Evolutionary conservation across 768 basidiomycete species (phyloP).

Genomic region (Trametes cinnabarina): DNA sequence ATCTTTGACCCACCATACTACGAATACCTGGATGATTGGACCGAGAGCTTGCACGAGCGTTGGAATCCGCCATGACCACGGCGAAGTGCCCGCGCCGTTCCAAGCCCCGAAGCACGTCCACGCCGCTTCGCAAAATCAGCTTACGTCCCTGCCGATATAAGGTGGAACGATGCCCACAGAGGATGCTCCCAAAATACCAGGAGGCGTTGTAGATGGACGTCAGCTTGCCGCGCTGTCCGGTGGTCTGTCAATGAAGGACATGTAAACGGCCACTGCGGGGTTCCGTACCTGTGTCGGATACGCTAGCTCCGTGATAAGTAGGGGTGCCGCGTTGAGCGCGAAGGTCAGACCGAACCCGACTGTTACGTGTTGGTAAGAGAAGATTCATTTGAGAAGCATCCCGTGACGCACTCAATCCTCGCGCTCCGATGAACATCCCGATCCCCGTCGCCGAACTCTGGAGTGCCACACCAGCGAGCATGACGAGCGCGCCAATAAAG

Average conservation of each 20-base stretch:
- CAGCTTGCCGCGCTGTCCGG: constrained; percentile 46
- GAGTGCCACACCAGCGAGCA: constrained; percentile 61
- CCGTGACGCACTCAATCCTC: constrained; percentile 46
- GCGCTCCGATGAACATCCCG: constrained; percentile 53
- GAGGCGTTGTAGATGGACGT: constrained; percentile 67
- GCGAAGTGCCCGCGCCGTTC: constrained; percentile 22
- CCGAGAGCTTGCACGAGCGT: constrained; percentile 59
- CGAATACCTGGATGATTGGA: constrained; percentile 52
- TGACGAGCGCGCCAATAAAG: constrained; percentile 58
- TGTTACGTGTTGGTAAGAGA: constrained; percentile 26
- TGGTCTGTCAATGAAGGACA: not conserved
- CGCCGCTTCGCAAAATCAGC: constrained; percentile 31
- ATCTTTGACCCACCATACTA: constrained; percentile 45
- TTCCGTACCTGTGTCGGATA: constrained; percentile 63
- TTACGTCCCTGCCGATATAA: constrained; percentile 4
- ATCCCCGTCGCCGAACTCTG: constrained; percentile 50
- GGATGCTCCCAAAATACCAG: constrained; percentile 74
- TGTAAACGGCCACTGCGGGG: constrained; percentile 10
- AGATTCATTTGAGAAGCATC: not conserved
- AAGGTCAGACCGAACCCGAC: constrained; percentile 66
- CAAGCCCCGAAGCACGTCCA: constrained; percentile 49
- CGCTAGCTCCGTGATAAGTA: constrained; percentile 62
- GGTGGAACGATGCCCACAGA: constrained; percentile 42
- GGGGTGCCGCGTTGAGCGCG: constrained; percentile 59
- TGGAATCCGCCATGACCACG: constrained; percentile 68